Evolutionary conservation across 495 filamentous ascomycete genomes (phyloP), one percentile per base, ranked within the genome.

Genomic region (Penicillium roqueforti): DNA sequence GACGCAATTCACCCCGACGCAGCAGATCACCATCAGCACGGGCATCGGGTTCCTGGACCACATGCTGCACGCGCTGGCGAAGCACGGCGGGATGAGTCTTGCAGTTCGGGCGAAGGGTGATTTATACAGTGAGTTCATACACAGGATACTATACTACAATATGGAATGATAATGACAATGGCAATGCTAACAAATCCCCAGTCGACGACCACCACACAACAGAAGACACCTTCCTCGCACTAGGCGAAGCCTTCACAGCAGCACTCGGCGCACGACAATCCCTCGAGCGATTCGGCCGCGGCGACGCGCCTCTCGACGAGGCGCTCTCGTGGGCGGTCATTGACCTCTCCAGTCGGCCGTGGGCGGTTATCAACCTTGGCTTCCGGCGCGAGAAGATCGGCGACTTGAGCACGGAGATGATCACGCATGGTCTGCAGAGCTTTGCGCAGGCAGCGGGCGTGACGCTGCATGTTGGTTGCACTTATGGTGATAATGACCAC

Each of bases 31-130:
- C 67, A 79, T 97, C 53, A 87, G 87, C 79, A 93, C 92, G 1
- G 93, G 93, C 44, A 95, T 98, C 65, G 93, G 93, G n/a, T 98
- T 98, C 72, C 76, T 98, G 29, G 93, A 98, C 76, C 93, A 98
- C 76, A 97, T 98, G 93, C 78, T 98, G 45, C 93, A 98, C 68
- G 93, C 93, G 25, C 82, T 97, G 36, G 87, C 93, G 2, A 97
- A 98, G 68, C 93, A 98, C 71, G 84, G 88, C 0, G 92, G 92
- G 16, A 96, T 92, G 93, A 90, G 85, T 76, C 70, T 98, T 60
- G 81, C 81, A 8, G 72, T 98, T 20, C 76, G 82, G 39, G 92
- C 89, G 62, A 80, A 84, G 68, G 93, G 93, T 16, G 93, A 98
- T 75, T 68, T 97, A 22, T 87, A 92, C 75, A 96, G 91, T 95